These are phyloP conservation scores for Paralagenidium karlingii DNA, from an alignment of 352 stramenopile genomes.

Conservation along the genomic window DNA sequence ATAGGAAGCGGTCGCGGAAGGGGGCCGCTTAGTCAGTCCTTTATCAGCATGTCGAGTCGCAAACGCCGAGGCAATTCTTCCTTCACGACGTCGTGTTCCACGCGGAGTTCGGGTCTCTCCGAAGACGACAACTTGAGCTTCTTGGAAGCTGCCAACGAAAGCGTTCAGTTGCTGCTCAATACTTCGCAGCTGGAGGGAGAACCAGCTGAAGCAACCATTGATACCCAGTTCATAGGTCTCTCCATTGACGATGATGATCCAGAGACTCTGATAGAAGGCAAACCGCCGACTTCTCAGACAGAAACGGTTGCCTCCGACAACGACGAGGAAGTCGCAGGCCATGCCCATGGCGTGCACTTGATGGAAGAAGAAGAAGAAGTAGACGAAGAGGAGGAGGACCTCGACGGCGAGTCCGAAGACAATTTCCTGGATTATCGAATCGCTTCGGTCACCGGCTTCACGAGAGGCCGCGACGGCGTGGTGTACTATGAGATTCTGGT, in stretches of 20 bases:
- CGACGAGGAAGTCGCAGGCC: slow-evolving; percentile 1
- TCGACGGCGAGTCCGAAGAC: slow-evolving; percentile 45
- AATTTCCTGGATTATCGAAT: slow-evolving; percentile 64
- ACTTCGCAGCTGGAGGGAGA: too few relatives aligned
- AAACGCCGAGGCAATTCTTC: slow-evolving; percentile 8
- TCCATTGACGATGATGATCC: slow-evolving; percentile 12
- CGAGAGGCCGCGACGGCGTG: slow-evolving; percentile 51
- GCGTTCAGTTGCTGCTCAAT: too few relatives aligned
- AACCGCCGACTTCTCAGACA: background rate
- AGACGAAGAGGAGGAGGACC: slow-evolving; percentile 10
- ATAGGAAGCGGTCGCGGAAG: slow-evolving; percentile 17
- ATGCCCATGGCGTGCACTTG: slow-evolving; percentile 2
- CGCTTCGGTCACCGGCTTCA: slow-evolving; percentile 59
- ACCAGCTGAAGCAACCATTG: too few relatives aligned
- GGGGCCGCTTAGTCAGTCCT: slow-evolving; percentile 18
- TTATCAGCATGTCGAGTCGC: slow-evolving; percentile 11
- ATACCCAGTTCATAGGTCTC: too few relatives aligned
- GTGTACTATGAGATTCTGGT: slow-evolving; percentile 77
- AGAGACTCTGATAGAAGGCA: slow-evolving; percentile 4
- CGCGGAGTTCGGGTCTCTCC: too few relatives aligned
- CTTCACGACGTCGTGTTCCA: too few relatives aligned
- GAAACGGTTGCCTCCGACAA: background rate
- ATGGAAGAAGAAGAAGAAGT: slow-evolving; percentile 1
- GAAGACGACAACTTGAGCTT: too few relatives aligned
- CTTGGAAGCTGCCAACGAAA: too few relatives aligned